Percentiles rank a stretch among this genome's conserved stretches.
Evolutionary conservation across 345 rosid species (phyloP).

Genomic region (Orychophragmus violaceus): DNA sequence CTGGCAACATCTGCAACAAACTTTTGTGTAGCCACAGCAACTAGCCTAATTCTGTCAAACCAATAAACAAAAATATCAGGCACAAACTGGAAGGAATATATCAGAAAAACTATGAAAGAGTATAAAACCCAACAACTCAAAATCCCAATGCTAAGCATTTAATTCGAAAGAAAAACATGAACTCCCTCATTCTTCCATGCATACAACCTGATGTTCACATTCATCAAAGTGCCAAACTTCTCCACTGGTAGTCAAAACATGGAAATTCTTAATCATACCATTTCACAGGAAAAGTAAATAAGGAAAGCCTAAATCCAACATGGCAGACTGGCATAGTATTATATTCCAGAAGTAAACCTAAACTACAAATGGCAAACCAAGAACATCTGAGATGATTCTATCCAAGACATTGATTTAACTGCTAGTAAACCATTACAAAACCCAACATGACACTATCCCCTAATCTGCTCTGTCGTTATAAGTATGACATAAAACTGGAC

Average conservation of each 20-base stretch:
- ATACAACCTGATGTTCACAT: not conserved
- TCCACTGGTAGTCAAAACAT: no score
- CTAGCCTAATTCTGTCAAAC: constrained; percentile 64
- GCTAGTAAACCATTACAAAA: no score
- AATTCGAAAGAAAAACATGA: not conserved
- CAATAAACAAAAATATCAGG: not conserved
- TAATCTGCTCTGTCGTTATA: no score
- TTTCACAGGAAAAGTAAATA: no score
- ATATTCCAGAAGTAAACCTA: no score
- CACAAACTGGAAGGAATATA: not conserved
- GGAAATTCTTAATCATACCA: no score
- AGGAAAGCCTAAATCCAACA: no score
- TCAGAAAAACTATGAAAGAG: not conserved
- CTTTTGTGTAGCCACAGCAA: constrained; percentile 95
- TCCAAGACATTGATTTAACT: no score
- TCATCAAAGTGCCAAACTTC: not conserved
- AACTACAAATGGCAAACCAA: no score
- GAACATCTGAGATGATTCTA: no score
- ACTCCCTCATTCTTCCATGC: not conserved
- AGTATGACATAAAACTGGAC: not conserved
- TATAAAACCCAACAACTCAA: not conserved
- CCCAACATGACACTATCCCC: no score
- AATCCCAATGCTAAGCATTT: not conserved
- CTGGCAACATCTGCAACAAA: constrained; percentile 85
- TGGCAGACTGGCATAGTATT: no score